phyloP scores from a whole-genome alignment of 1,284 basidiomycete genomes.

The Inonotus obliquus region DNA sequence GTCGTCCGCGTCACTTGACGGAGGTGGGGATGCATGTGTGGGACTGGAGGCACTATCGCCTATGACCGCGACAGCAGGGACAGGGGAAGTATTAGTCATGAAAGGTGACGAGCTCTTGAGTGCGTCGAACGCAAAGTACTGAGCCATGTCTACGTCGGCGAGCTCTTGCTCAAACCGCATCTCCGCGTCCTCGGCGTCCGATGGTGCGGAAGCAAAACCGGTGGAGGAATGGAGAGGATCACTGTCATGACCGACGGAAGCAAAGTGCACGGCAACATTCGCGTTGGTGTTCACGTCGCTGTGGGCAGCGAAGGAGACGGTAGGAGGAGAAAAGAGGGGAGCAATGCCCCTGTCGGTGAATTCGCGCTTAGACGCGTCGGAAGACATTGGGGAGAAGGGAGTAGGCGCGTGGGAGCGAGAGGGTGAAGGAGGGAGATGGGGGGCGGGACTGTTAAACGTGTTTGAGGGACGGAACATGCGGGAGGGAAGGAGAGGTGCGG shows the following conservation, averaged over 20 bases:
- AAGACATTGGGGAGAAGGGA: conserved; percentile 26
- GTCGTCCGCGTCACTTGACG: conserved; percentile 4
- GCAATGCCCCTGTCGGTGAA: neutral
- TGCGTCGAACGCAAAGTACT: conserved; percentile 4
- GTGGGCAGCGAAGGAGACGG: conserved; percentile 19
- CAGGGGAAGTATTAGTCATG: neutral
- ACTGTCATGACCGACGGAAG: conserved; percentile 2
- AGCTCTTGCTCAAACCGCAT: conserved; percentile 2
- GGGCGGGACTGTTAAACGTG: conserved; percentile 23
- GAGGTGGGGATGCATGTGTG: conserved; percentile 6
- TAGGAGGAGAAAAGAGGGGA: neutral
- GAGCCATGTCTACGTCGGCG: conserved; percentile 9
- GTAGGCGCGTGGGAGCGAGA: conserved; percentile 42
- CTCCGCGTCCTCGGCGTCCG: conserved; percentile 2
- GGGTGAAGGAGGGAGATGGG: conserved; percentile 33
- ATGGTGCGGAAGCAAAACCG: conserved; percentile 7
- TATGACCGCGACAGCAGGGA: neutral
- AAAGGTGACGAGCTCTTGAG: neutral
- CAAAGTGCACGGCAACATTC: conserved; percentile 19
- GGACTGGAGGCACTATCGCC: neutral
- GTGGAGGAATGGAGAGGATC: conserved; percentile 38
- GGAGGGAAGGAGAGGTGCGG: neutral
- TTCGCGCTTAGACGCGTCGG: neutral
- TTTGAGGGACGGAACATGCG: neutral
- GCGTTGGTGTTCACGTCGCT: conserved; percentile 23